Evolutionary conservation across 1,284 basidiomycete species (phyloP), one percentile per base, ranked within the genome.

Genomic region (Cystobasidium sp.): DNA sequence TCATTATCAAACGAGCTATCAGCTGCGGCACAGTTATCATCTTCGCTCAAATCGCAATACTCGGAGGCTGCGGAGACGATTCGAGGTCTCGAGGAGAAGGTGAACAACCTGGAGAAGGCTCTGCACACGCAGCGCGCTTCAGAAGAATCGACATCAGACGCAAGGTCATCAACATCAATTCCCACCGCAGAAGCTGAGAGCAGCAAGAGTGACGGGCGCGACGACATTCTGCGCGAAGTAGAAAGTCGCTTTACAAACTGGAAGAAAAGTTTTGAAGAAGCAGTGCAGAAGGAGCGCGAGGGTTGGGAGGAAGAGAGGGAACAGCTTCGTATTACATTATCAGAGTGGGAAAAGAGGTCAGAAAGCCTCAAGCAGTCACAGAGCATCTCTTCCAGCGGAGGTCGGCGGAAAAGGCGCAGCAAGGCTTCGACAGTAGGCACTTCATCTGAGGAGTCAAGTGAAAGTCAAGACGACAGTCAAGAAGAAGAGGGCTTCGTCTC

Each of bases 241-340:
- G 62, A 73, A 24, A 65, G 37, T 37, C 70, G 61, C 41, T 73
- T 73, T 52, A 66, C 55, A 16, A 49, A 65, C 8, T 87, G 86
- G 86, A 81, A 79, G 58, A 76, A 77, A 31, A 75, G 77, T 68
- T 80, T 83, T 47, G 83, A 84, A 75, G 78, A 78, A 46, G 78
- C 78, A 20, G 82, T 81, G 80, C 77, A 77, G 67, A 84, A 85
- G 71, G 89, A 94, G 56, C 87, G 90, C 76, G 89, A 92, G 78
- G 90, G 91, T 64, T 94, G 94, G 92, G 86, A 86, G 6, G 84
- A 87, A 31, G 95, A 97, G 82, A 86, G 93, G 1, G 90, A 91
- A 76, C 85, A 91, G 43, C 84, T 97, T 7, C 85, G 86, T 52
- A 86, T 87, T 24, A 91, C 92, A 9, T 87, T 91, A 47, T 88